Conservation (phyloP, 2,329 filamentous ascomycete genomes). For the Fusarium hostae region DNA sequence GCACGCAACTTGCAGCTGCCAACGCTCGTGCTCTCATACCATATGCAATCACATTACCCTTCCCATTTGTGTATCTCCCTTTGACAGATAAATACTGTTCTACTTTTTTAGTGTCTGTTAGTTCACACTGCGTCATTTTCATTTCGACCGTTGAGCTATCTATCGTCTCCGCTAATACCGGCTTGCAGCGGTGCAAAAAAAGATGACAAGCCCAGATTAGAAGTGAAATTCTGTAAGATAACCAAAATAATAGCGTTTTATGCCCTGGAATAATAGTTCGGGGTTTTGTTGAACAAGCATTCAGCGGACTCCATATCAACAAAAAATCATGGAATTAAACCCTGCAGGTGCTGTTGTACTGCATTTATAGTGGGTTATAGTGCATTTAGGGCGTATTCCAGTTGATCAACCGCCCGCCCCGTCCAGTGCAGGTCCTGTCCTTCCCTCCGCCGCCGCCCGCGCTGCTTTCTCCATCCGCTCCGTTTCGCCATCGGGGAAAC, state of each 20-base stretch:
- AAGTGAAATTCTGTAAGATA: slow-evolving; percentile 7
- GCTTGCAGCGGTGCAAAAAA: slow-evolving; percentile 38
- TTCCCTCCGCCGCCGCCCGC: slow-evolving; percentile 26
- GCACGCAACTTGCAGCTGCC: slow-evolving; percentile 21
- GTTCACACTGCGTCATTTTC: slow-evolving; percentile 44
- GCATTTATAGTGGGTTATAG: background rate
- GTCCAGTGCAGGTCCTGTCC: slow-evolving; percentile 13
- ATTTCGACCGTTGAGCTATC: slow-evolving; percentile 28
- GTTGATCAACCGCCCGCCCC: slow-evolving; percentile 17
- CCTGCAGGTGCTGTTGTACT: slow-evolving; percentile 19
- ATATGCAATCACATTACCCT: slow-evolving; percentile 15
- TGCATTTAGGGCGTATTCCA: slow-evolving; percentile 3
- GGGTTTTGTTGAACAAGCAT: slow-evolving; percentile 5
- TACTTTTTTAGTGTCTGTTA: slow-evolving; percentile 35
- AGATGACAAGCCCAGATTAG: background rate
- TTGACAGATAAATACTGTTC: background rate
- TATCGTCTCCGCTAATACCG: slow-evolving; percentile 26
- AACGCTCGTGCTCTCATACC: slow-evolving; percentile 2
- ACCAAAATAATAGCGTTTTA: background rate
- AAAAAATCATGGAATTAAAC: slow-evolving; percentile 24
- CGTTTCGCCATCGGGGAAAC: slow-evolving; percentile 40
- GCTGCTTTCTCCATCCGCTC: slow-evolving; percentile 31
- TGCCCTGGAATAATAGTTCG: background rate
- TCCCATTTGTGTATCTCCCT: background rate
- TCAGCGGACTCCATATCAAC: slow-evolving; percentile 20